Percentiles rank a stretch among this genome's conserved stretches.
These are phyloP conservation scores for Starmerella lactis-condensi DNA, from an alignment of 805 yeast species.

Conservation along the genomic window DNA sequence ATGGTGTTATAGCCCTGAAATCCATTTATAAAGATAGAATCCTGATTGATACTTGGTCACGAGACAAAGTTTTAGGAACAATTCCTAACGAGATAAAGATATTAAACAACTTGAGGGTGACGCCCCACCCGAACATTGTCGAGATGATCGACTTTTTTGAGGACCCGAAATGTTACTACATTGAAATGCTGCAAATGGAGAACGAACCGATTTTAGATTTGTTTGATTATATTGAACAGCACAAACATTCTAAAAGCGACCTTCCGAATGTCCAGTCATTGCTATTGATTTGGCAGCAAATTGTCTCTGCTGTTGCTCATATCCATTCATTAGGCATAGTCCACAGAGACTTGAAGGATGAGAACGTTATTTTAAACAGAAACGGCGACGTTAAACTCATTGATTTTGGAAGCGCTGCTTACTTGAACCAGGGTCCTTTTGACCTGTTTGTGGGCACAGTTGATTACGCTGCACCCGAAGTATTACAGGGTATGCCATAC, in stretches of 20 bases:
- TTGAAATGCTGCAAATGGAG: constrained; percentile 85
- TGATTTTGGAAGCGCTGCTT: constrained; percentile 93
- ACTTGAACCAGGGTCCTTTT: constrained; percentile 77
- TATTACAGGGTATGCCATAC: constrained; percentile 69
- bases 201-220: constrained; percentile 66
- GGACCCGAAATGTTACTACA: constrained; percentile 71
- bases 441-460: constrained; percentile 95
- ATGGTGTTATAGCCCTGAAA: constrained; percentile 55
- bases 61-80: constrained; percentile 79
- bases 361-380: constrained; percentile 73
- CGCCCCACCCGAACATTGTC: constrained; percentile 78
- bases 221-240: constrained; percentile 78
- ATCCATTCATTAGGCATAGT: constrained; percentile 69
- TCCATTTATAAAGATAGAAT: constrained; percentile 83
- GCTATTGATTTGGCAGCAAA: constrained; percentile 29
- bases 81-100: constrained; percentile 93
- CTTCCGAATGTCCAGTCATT: constrained; percentile 1
- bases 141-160: constrained; percentile 80
- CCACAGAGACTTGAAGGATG: constrained; percentile 91
- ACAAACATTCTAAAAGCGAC: constrained; percentile 16
- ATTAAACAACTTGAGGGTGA: constrained; percentile 49
- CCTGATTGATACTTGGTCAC: constrained; percentile 91
- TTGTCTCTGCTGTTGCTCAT: constrained; percentile 61
- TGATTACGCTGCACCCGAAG: constrained; percentile 96
- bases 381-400: constrained; percentile 60